phyloP scores from a whole-genome alignment of 2,329 filamentous ascomycete genomes.

The Neonectria ditissima region DNA sequence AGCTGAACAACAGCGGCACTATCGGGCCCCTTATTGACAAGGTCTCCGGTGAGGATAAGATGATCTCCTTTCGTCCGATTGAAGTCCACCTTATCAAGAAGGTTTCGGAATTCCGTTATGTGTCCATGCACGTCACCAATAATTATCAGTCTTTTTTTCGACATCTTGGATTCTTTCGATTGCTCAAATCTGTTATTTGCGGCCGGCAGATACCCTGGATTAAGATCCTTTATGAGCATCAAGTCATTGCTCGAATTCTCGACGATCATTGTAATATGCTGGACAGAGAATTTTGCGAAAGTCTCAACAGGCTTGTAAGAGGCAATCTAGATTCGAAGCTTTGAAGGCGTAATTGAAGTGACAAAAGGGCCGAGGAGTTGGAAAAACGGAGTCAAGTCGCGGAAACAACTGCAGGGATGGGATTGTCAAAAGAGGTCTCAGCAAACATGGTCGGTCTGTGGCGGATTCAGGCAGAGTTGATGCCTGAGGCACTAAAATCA shows the following conservation, averaged over 20 bases:
- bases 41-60: slow-evolving; percentile 78
- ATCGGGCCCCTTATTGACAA: slow-evolving; percentile 87
- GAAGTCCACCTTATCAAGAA: slow-evolving; percentile 77
- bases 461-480: too few species aligned
- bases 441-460: too few species aligned
- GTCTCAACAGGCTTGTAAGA: background rate
- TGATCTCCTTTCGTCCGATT: slow-evolving; percentile 66
- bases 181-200: background rate
- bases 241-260: background rate
- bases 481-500: background rate
- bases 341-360: background rate
- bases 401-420: too few species aligned
- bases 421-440: too few species aligned
- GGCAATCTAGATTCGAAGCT: background rate
- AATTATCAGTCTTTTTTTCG: slow-evolving; percentile 62
- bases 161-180: background rate
- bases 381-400: background rate
- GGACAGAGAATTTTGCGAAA: background rate
- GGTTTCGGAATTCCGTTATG: slow-evolving; percentile 68
- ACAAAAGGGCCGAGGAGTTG: background rate
- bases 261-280: background rate
- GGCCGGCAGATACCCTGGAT: background rate
- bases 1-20: slow-evolving; percentile 80
- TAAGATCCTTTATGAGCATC: background rate
- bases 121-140: slow-evolving; percentile 93